A percentile compares a stretch with the other conserved stretches of the same genome.
phyloP scores from a whole-genome alignment of 176 grass and related monocot species.

The Eragrostis curvula region DNA sequence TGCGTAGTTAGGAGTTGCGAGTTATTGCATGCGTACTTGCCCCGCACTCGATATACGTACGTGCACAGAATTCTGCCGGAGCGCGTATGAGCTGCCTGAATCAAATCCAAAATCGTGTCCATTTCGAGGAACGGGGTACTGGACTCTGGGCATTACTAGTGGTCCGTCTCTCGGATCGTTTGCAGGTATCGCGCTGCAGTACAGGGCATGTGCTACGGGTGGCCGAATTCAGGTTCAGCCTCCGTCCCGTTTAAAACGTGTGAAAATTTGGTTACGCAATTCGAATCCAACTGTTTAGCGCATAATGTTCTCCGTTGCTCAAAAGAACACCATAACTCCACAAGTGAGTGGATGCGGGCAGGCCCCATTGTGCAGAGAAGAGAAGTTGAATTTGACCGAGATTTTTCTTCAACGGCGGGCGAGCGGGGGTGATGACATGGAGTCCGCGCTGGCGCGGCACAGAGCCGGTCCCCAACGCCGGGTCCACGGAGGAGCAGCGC shows the following conservation, averaged over 20 bases:
- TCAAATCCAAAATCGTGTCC: conserved; percentile 24
- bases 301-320: too few species aligned
- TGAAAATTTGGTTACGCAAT: neutral
- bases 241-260: neutral
- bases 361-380: too few species aligned
- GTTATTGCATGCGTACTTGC: neutral
- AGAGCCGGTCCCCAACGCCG: neutral
- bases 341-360: too few species aligned
- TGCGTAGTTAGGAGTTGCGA: neutral
- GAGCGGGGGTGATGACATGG: conserved; percentile 16
- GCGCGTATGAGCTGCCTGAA: neutral
- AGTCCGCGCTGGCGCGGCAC: neutral
- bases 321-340: too few species aligned
- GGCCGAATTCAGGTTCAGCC: neutral
- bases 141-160: neutral
- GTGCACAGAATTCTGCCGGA: neutral
- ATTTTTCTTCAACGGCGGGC: neutral
- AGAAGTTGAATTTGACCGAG: too few species aligned
- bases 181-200: neutral
- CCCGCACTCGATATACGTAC: neutral
- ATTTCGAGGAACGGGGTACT: neutral
- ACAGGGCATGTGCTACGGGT: neutral
- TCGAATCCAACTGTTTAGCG: neutral
- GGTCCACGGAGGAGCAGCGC: conserved; percentile 20
- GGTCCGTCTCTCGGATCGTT: neutral